Evolutionary conservation across 2,329 filamentous ascomycete species (phyloP), one percentile per base, ranked within the genome.

Genomic region (Cytospora schulzeri): DNA sequence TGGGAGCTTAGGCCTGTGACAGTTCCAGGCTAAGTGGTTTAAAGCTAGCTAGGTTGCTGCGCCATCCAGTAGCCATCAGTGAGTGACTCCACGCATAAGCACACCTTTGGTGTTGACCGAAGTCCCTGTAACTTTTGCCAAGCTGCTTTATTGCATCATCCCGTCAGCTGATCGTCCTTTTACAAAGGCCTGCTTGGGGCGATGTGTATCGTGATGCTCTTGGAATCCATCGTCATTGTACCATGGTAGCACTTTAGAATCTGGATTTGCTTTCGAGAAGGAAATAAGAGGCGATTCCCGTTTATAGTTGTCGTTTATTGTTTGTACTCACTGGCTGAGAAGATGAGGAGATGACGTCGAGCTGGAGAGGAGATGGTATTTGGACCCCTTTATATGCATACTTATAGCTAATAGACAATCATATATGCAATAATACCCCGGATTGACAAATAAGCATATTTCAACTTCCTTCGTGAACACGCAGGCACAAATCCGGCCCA

Each of bases 81-180:
- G n/a, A n/a, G n/a, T n/a, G n/a, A n/a, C n/a, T n/a, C n/a, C 15
- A 29, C 29, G 8, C 29, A 15, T 17, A 54, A 12, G 51, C 33
- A 2, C 26, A 11, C 8, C n/a, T n/a, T 35, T 1, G 45, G 58
- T 29, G 54, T 54, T 17, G 19, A 17, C 48, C 53, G 26, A 28
- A 33, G 26, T 5, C 29, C 29, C 29, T 31, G 29, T 9, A 5
- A 9, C 29, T 17, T 14, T 29, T 14, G 58, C 59, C 59, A 61
- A 61, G 50, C 33, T 4, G n/a, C 9, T 33, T 9, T 8, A 41
- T 60, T 61, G 51, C 59, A 61, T 61, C 59, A 61, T 61, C 3
- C 26, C 58, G 58, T 28, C 35, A 52, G 11, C 58, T 31, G 51
- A 50, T 55, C 51, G 26, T 7, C 50, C 59, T 4, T 61, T 48